Evolutionary conservation across 1,284 basidiomycete genomes (phyloP), one percentile per base, ranked within the genome.

Genomic region (Malassezia furfur): DNA sequence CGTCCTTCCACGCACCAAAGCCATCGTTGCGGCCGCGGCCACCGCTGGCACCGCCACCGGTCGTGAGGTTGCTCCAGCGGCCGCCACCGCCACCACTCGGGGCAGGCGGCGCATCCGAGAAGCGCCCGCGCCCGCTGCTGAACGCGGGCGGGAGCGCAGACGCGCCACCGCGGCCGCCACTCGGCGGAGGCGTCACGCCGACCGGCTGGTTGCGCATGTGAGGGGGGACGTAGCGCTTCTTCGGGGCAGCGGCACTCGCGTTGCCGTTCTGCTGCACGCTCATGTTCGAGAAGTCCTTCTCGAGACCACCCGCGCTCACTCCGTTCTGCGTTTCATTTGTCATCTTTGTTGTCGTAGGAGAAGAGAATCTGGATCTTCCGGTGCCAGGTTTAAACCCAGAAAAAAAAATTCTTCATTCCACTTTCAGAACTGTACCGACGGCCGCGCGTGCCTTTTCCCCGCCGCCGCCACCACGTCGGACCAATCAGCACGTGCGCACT

Each of bases 1-100:
- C 91, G 64, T 96, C 89, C 74, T 82, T 85, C 94, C 94, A 99
- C 40, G 77, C 77, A 54, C 93, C 93, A 67, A 68, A 72, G 50
- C 77, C 77, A 48, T 76, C 77, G 54, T 60, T 67, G 50, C 74
- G 65, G 39, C 71, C 65, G 38, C 64, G 63, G 31, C 60, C 47
- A 17, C 46, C 30, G 35, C 38, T 22, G 56, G 57, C 62, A 11
- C 65, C 48, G 36, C 55, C 63, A 34, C 60, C 57, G 31, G 59
- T 52, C 45, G 31, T 39, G 32, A 57, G 36, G 19, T 53, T 50
- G 30, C 38, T 45, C 55, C 59, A 57, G 41, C 62, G 59, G n/a
- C 64, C 64, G 17, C 59, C 60, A 35, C 61, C 61, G 39, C 65
- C 61, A 43, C 63, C 68, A 46, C 60, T 62, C 21, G 63, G 59